Evolutionary conservation across 2,329 filamentous ascomycete genomes (phyloP).

Genomic region (Pseudogymnoascus sp.): DNA sequence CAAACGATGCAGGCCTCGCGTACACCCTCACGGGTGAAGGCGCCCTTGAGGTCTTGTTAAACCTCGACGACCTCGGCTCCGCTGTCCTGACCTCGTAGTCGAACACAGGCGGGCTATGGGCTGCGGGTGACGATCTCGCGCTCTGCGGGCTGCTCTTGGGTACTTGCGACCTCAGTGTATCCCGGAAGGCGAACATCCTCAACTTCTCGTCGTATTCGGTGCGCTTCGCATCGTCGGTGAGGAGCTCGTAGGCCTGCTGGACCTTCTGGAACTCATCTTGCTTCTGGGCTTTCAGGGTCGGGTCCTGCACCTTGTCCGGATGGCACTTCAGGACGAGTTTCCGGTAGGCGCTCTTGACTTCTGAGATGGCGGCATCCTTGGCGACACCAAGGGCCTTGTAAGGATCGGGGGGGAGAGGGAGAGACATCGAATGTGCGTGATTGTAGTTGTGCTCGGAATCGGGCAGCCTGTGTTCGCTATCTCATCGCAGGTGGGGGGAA

Average conservation of each 20-base stretch:
- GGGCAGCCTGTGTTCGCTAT: neutral
- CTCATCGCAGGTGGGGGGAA: neutral
- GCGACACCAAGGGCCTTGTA: slow-evolving; percentile 69
- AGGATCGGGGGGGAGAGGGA: slow-evolving; percentile 48
- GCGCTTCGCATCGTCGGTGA: slow-evolving; percentile 68
- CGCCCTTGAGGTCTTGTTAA: slow-evolving; percentile 16
- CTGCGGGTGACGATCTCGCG: slow-evolving; percentile 13
- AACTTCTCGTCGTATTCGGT: slow-evolving; percentile 70
- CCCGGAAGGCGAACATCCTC: slow-evolving; percentile 46
- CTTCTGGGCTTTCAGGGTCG: slow-evolving; percentile 63
- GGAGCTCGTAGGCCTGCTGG: slow-evolving; percentile 84
- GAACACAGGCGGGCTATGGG: slow-evolving; percentile 29
- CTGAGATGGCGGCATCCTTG: slow-evolving; percentile 58
- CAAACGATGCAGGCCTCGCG: slow-evolving; percentile 32
- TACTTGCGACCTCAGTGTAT: slow-evolving; percentile 43
- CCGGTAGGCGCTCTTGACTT: slow-evolving; percentile 72
- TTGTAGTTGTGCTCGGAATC: slow-evolving; percentile 2
- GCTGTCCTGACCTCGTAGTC: slow-evolving; percentile 40
- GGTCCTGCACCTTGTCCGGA: slow-evolving; percentile 74
- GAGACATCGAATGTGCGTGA: slow-evolving; percentile 15
- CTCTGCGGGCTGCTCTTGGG: slow-evolving; percentile 30
- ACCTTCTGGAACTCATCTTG: slow-evolving; percentile 86
- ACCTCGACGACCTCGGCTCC: slow-evolving; percentile 38
- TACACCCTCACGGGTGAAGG: neutral
- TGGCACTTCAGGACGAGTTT: slow-evolving; percentile 85